Conservation (phyloP, 1,139 yeast species). For the Arxiozyma telluris region DNA sequence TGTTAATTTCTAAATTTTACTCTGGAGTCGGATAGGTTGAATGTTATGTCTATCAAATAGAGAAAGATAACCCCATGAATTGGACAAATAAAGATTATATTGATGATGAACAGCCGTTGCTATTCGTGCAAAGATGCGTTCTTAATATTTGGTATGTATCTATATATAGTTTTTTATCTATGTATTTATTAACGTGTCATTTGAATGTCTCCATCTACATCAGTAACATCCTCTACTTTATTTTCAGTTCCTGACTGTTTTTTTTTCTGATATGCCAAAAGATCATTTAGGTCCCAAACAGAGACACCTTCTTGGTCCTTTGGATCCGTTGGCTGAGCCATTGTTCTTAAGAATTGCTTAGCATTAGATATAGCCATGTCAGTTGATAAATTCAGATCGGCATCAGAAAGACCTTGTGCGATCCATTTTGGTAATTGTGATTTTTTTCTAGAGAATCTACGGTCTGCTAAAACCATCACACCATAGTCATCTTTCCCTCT, state of each 20-base stretch:
- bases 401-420: conserved; percentile 82
- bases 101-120: not conserved
- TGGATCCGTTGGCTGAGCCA: conserved; percentile 90
- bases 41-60: not conserved
- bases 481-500: conserved; percentile 99
- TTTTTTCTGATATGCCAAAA: conserved; percentile 52
- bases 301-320: conserved; percentile 92
- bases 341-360: conserved; percentile 78
- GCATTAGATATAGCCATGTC: conserved; percentile 97
- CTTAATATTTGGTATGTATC: not conserved
- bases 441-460: conserved; percentile 80
- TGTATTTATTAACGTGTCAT: conserved; percentile 4
- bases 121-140: not conserved
- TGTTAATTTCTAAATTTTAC: too few species aligned
- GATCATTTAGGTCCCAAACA: conserved; percentile 78
- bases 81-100: not conserved
- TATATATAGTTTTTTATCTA: not conserved
- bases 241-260: conserved; percentile 29
- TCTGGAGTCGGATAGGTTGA: not conserved
- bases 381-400: conserved; percentile 84
- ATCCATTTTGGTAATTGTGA: conserved; percentile 95
- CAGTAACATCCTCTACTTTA: conserved; percentile 11
- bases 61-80: not conserved
- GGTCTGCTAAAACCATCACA: conserved; percentile 93
- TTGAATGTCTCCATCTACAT: conserved; percentile 13